phyloP scores from a whole-genome alignment of 1,284 basidiomycete species.

The Bjerkandera adusta region DNA sequence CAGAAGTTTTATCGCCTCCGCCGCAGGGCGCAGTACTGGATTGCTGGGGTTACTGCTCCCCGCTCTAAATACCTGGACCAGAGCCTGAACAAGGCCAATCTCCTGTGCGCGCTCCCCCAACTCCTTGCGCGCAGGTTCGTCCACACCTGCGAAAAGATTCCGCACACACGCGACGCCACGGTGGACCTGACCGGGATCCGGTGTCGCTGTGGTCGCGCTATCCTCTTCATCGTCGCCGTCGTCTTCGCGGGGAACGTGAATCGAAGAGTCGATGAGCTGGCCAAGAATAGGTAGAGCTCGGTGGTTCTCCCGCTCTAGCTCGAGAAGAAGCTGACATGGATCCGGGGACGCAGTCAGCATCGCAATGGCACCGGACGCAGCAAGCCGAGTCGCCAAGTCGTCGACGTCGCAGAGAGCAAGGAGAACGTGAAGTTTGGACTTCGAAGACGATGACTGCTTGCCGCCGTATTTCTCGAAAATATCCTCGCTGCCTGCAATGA shows the following conservation, averaged over 20 bases:
- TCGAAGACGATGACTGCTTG: constrained; percentile 33
- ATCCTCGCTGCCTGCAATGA: constrained; percentile 74
- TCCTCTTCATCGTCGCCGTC: constrained; percentile 31
- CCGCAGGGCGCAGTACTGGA: constrained; percentile 40
- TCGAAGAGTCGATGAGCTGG: constrained; percentile 59
- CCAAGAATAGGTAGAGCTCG: constrained; percentile 60
- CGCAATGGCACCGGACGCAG: constrained; percentile 85
- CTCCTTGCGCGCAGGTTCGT: constrained; percentile 34
- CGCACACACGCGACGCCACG: constrained; percentile 71
- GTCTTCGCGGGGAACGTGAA: constrained; percentile 29
- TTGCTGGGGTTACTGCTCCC: constrained; percentile 29
- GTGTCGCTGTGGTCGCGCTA: constrained; percentile 20
- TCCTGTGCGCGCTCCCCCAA: constrained; percentile 49
- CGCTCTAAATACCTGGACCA: constrained; percentile 46
- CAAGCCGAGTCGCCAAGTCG: constrained; percentile 78
- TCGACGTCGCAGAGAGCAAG: constrained; percentile 83
- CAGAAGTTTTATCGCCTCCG: constrained; percentile 44
- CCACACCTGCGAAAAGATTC: constrained; percentile 57
- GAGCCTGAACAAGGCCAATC: constrained; percentile 46
- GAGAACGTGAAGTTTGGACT: constrained; percentile 78
- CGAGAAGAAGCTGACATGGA: constrained; percentile 61
- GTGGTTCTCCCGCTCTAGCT: constrained; percentile 59
- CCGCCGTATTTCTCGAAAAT: constrained; percentile 74
- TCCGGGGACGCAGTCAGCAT: constrained; percentile 64
- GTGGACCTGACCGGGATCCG: constrained; percentile 65